These are phyloP conservation scores for Camelina hispida DNA, from an alignment of 345 rosid genomes.

Conservation along the genomic window DNA sequence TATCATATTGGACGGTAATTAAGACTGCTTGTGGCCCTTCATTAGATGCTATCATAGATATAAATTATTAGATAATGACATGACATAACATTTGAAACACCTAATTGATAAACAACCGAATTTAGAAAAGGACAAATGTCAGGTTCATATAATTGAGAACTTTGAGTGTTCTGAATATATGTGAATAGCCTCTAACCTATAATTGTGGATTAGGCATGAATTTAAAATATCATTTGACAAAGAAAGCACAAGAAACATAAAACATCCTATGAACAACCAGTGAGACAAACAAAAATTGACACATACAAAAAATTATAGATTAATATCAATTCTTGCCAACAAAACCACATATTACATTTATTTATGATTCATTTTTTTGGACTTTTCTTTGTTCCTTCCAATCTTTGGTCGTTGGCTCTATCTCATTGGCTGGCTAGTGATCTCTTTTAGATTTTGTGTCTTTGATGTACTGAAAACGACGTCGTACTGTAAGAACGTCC, in stretches of 20 bases:
- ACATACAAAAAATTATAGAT: not conserved
- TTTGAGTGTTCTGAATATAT: conserved; percentile 13
- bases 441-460: conserved; percentile 15
- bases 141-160: conserved; percentile 34
- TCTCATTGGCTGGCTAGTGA: conserved; percentile 5
- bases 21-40: conserved; percentile 1
- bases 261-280: conserved; percentile 17
- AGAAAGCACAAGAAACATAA: not conserved
- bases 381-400: not conserved
- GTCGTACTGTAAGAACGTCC: not conserved
- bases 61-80: not conserved
- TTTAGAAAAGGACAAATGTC: conserved; percentile 27
- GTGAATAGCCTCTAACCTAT: conserved; percentile 1
- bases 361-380: not conserved
- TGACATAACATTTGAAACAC: not conserved
- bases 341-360: not conserved
- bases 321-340: not conserved
- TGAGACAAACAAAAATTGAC: conserved; percentile 24
- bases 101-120: not conserved
- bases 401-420: conserved; percentile 11
- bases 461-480: conserved; percentile 17
- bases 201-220: not conserved
- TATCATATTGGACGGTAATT: conserved; percentile 18
- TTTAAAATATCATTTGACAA: conserved; percentile 12
- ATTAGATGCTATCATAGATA: conserved; percentile 25